These are phyloP conservation scores for Microcyclospora tardicrescens DNA, from an alignment of 2,329 filamentous ascomycete species.

Conservation along the genomic window DNA sequence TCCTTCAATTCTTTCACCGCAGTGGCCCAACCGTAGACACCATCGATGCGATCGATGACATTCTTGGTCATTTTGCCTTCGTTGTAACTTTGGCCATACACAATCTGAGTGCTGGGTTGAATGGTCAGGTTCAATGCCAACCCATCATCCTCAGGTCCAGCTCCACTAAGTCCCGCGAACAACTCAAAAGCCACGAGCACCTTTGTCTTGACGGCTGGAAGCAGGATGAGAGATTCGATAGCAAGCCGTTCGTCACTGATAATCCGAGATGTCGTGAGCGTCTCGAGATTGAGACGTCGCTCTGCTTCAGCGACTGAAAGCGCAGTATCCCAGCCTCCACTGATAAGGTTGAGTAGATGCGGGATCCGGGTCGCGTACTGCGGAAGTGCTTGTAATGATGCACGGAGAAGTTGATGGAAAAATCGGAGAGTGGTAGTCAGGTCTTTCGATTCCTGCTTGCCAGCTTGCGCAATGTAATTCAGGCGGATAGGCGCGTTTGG, in stretches of 20 bases:
- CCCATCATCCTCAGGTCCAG: constrained; percentile 35
- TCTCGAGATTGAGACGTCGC: constrained; percentile 47
- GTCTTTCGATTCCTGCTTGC: constrained; percentile 39
- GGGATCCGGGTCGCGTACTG: constrained; percentile 46
- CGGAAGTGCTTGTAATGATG: constrained; percentile 49
- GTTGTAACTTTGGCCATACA: constrained; percentile 71
- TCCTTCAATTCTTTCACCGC: constrained; percentile 31
- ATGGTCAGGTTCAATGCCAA: constrained; percentile 37
- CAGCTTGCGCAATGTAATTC: constrained; percentile 51
- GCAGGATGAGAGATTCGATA: constrained; percentile 48
- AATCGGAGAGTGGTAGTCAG: constrained; percentile 58
- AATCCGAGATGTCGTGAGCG: constrained; percentile 51
- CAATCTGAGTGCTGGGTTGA: constrained; percentile 41
- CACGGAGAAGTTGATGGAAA: constrained; percentile 59
- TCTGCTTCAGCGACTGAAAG: constrained; percentile 47
- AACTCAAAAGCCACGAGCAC: constrained; percentile 51
- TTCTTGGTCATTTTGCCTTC: constrained; percentile 64
- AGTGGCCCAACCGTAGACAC: constrained; percentile 30
- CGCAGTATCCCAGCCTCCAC: constrained; percentile 53
- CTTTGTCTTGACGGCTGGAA: constrained; percentile 54
- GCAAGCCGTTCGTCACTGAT: constrained; percentile 52
- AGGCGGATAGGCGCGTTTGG: constrained; percentile 50
- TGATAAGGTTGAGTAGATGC: constrained; percentile 47
- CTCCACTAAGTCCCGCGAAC: constrained; percentile 26
- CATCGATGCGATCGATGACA: constrained; percentile 41